Evolutionary conservation across 768 basidiomycete species (phyloP).

Genomic region (Suillus brevipes): DNA sequence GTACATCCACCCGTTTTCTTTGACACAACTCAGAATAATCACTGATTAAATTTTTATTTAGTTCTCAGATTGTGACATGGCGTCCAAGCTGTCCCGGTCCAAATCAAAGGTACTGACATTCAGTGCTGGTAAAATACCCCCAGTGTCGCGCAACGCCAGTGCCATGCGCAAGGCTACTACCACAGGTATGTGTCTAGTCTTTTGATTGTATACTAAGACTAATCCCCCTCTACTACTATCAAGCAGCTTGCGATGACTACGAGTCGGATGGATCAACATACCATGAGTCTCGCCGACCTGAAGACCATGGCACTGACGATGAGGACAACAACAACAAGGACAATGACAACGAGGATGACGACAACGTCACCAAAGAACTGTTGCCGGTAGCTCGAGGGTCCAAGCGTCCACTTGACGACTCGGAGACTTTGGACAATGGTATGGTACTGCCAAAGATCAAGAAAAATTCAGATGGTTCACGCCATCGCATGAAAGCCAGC

Average conservation of each 20-base stretch:
- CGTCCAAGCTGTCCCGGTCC: neutral
- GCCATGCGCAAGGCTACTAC: neutral
- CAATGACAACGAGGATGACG: no score
- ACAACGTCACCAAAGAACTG: neutral
- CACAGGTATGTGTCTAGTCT: neutral
- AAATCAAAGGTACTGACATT: neutral
- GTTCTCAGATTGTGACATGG: neutral
- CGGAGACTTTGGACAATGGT: neutral
- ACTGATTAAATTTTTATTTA: neutral
- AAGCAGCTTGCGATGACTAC: no score
- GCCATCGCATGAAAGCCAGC: slow-evolving; percentile 10
- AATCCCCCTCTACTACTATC: neutral
- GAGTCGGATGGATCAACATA: no score
- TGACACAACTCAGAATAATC: neutral
- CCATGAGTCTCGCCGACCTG: no score
- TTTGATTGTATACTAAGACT: neutral
- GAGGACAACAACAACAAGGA: neutral
- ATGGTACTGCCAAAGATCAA: neutral
- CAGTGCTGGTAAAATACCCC: neutral
- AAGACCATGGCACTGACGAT: neutral
- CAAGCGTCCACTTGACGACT: neutral
- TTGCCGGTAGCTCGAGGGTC: neutral
- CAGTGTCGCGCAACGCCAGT: neutral
- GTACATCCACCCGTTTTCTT: neutral
- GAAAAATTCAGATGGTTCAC: neutral